These are phyloP conservation scores for carrot (Daucus carota) DNA, from an alignment of 129 eudicot species.

Conservation along the genomic window DNA sequence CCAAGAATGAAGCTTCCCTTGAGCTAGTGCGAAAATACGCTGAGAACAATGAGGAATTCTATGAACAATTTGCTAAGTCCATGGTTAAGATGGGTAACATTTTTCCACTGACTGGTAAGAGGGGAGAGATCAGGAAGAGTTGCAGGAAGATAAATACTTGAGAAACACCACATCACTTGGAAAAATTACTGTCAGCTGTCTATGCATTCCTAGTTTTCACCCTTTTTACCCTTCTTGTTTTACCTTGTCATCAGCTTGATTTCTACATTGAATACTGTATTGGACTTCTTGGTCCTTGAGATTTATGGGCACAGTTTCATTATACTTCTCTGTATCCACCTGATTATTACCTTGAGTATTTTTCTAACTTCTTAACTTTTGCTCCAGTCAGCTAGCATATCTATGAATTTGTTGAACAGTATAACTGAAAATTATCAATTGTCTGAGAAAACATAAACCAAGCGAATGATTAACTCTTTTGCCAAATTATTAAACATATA, in stretches of 20 bases:
- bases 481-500: too few relatives aligned
- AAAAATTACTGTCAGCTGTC: neutral
- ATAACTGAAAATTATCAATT: too few relatives aligned
- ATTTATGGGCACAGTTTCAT: neutral
- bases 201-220: neutral
- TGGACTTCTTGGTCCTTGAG: neutral
- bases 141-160: conserved; percentile 11
- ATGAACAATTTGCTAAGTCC: conserved; percentile 9
- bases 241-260: neutral
- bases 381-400: too few relatives aligned
- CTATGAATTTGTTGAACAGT: too few relatives aligned
- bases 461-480: too few relatives aligned
- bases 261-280: neutral
- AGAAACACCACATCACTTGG: neutral
- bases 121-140: conserved; percentile 8
- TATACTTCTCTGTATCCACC: neutral
- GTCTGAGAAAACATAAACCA: too few relatives aligned
- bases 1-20: conserved; percentile 7
- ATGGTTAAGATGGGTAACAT: conserved; percentile 11
- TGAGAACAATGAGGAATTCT: conserved; percentile 3
- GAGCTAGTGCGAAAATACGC: conserved; percentile 9
- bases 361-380: neutral
- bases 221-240: neutral
- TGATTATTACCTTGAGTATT: neutral
- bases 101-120: neutral